Evolutionary conservation across 2,329 filamentous ascomycete genomes (phyloP), one percentile per base, ranked within the genome.

Genomic region (Scopulariopsis brevicaulis): DNA sequence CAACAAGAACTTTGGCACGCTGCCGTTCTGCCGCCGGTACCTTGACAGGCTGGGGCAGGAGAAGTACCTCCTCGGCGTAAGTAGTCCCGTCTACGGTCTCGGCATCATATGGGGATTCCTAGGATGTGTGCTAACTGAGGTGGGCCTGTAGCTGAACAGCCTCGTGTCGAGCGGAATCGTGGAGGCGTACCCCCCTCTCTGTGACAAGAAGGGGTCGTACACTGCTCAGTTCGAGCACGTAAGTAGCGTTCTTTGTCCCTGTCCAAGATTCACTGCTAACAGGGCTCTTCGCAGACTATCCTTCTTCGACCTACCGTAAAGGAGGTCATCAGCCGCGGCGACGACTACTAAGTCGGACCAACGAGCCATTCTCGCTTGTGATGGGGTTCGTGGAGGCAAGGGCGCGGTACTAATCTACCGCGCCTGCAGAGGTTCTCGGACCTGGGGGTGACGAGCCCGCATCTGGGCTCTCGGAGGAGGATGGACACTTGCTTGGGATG

Each of bases 201-300:
- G 87, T 60, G 90, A 96, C 72, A 83, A 89, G 71, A 93, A 92
- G 77, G 90, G 90, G 50, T 92, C 87, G 18, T 94, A 93, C 70
- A 91, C 89, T 10, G 90, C 90, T 59, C 90, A 96, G 70, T 93
- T 82, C 67, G 90, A 96, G 77, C 90, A 95, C 75, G 89, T 92
- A 73, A 78, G 86, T 79, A 60, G 34, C 24, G 2, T 34, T 6
- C 8, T 4, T 3, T 12, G 1, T 8, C 12, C 22, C 14, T 40
- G 24, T n/a, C 1, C 18, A 37, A 22, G 18, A 62, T 56, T 22
- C 32, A 54, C 18, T 7, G 43, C 20, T 51, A 58, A 52, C 43
- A 55, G 20, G 55, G 34, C 20, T 53, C 46, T 40, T 15, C 25
- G 1, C 59, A 87, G 84, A 87, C 86, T 18, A 85, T 89, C 64